phyloP scores from a whole-genome alignment of 768 basidiomycete genomes.

The Kwoniella newhampshirensis region DNA sequence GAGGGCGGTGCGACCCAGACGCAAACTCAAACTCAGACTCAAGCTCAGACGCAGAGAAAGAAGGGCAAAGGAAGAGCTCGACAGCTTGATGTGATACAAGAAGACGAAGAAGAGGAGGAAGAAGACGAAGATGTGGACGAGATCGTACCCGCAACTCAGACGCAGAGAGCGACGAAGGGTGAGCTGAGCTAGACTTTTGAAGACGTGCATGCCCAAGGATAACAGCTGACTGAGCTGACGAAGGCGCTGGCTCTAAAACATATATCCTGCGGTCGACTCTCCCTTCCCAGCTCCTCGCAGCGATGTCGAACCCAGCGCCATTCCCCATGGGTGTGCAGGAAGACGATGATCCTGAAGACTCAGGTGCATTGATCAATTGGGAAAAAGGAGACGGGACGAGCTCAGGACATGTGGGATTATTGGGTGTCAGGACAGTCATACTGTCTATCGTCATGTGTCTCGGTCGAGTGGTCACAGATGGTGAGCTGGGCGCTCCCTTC shows the following conservation, averaged over 20 bases:
- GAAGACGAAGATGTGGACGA: conserved; percentile 56
- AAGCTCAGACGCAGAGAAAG: conserved; percentile 18
- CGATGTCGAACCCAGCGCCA: conserved; percentile 53
- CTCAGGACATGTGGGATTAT: conserved; percentile 62
- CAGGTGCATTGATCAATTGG: conserved; percentile 55
- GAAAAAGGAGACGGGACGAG: conserved; percentile 53
- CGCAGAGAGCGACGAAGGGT: conserved; percentile 41
- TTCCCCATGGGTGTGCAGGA: conserved; percentile 60
- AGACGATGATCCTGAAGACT: conserved; percentile 60
- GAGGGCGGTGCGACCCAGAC: conserved; percentile 7
- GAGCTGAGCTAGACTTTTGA: neutral
- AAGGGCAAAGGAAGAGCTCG: conserved; percentile 32
- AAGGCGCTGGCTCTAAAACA: conserved; percentile 66
- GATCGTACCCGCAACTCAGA: conserved; percentile 50
- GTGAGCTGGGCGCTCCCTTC: conserved; percentile 57
- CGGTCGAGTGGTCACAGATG: conserved; percentile 70
- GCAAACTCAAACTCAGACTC: conserved; percentile 17
- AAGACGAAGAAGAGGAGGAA: conserved; percentile 57
- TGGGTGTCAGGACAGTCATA: conserved; percentile 77
- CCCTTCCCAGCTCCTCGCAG: conserved; percentile 60
- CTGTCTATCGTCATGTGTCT: conserved; percentile 80
- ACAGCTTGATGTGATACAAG: conserved; percentile 57
- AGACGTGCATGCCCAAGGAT: conserved; percentile 52
- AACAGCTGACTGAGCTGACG: conserved; percentile 8
- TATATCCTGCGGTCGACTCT: conserved; percentile 81